Evolutionary conservation across 202 grass and related monocot genomes (phyloP), one percentile per base, ranked within the genome.

Genomic region (Zizania palustris): DNA sequence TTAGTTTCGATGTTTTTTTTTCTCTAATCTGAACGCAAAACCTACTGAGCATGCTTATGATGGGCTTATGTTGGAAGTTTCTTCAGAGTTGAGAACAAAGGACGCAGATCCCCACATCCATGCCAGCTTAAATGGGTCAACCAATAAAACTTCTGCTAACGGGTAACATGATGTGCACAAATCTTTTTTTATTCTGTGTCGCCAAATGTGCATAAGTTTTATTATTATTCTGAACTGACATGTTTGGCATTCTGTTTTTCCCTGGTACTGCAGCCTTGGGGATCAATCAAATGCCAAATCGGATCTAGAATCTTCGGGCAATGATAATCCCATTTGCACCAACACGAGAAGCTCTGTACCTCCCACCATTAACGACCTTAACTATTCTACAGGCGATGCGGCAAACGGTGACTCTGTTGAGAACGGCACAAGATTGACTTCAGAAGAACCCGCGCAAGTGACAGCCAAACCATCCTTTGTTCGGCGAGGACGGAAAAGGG

Each of bases 231-330:
- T 76, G n/a, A 4, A 20, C n/a, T 20, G 51, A 38, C 50, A 69
- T 66, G 58, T 56, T 19, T 50, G 43, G 3, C 45, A 71, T 45
- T 50, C 7, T 28, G 45, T 40, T 44, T 22, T 5, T 14, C 62
- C 20, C 64, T 65, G 62, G 28, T 86, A 72, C 38, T 70, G 58
- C 82, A 96, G 93, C 62, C 70, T 60, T 67, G 5, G 41, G 33
- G 79, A 80, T 69, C 70, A 67, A 65, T 85, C 84, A 68, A 90
- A 92, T 4, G 67, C 62, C 67, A 91, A 96, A 14, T 90, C 89
- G 38, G 85, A 82, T 51, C 33, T 92, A 48, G 89, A 88, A 83
- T 83, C 79, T 9, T 86, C 87, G 0, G 73, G 61, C 45, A 71
- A 75, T 51, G 83, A 90, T 61, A 79, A 89, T 33, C 89, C 88